Conservation (phyloP, 371 early-diverging fungal genomes). For the Rhizomucor pusillus region DNA sequence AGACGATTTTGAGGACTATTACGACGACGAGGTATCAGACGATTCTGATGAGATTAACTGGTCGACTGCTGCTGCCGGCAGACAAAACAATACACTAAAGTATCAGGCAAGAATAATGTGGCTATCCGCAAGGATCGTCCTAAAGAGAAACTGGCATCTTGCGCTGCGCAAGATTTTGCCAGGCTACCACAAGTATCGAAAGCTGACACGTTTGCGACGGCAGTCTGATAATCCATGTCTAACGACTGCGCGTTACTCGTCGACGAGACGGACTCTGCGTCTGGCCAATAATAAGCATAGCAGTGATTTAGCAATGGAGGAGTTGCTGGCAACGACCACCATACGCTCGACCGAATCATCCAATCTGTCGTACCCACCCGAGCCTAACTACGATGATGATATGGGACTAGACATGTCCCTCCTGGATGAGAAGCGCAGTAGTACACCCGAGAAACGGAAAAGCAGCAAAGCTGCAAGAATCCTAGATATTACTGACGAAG, state of each 20-base stretch:
- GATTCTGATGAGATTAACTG: no score
- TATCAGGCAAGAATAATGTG: no score
- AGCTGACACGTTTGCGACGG: constrained; percentile 1
- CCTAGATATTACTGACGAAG: constrained; percentile 37
- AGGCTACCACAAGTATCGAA: constrained; percentile 11
- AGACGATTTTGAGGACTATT: constrained; percentile 11
- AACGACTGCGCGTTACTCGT: not conserved
- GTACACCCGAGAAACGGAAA: not conserved
- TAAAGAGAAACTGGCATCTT: no score
- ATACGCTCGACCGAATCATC: constrained; percentile 24
- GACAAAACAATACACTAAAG: no score
- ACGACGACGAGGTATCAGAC: constrained; percentile 6
- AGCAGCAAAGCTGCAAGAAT: constrained; percentile 29
- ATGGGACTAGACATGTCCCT: constrained; percentile 38
- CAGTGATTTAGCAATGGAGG: constrained; percentile 26
- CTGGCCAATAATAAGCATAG: not conserved
- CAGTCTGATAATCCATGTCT: not conserved
- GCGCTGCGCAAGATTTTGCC: not conserved
- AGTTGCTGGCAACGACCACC: constrained; percentile 37
- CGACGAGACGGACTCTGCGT: not conserved
- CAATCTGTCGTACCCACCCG: not conserved
- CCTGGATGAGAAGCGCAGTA: constrained; percentile 18
- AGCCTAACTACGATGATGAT: constrained; percentile 28
- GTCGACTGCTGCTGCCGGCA: no score
- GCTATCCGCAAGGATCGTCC: no score